A percentile compares a stretch with the other conserved stretches of the same genome.
Evolutionary conservation across 345 rosid genomes (phyloP).

Genomic region (Cardamine resedifolia): DNA sequence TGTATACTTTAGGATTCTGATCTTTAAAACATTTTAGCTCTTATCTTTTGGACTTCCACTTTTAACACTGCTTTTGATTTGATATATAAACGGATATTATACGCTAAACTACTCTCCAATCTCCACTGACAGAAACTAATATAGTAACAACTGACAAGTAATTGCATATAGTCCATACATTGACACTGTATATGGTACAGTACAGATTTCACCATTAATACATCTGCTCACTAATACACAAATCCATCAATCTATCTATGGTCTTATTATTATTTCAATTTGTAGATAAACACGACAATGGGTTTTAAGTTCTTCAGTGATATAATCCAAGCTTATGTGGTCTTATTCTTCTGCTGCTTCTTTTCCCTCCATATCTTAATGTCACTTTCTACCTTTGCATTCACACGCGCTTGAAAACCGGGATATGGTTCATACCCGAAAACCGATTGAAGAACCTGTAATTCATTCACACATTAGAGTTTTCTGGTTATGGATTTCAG

Average conservation of each 20-base stretch:
- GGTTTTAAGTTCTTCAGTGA: background rate
- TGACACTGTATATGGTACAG: background rate
- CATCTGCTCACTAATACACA: no score
- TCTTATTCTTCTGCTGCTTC: constrained; percentile 48
- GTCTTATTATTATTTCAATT: constrained; percentile 6
- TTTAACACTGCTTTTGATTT: background rate
- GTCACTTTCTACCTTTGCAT: constrained; percentile 56
- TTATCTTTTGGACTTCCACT: background rate
- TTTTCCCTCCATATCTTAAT: constrained; percentile 54
- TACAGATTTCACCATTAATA: background rate
- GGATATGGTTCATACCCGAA: constrained; percentile 82
- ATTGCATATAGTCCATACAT: background rate
- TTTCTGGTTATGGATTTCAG: background rate
- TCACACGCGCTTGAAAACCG: constrained; percentile 67
- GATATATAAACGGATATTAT: no score
- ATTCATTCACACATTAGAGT: constrained; percentile 10
- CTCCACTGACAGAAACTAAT: background rate
- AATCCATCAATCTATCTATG: constrained; percentile 8
- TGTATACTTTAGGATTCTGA: background rate
- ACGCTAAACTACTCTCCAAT: background rate
- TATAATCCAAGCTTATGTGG: constrained; percentile 21
- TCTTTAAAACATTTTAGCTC: background rate
- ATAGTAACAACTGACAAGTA: background rate
- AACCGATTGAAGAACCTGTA: constrained; percentile 59
- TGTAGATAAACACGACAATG: background rate